These are phyloP conservation scores for Calycina herbarum DNA, from an alignment of 2,329 filamentous ascomycete genomes.

Conservation along the genomic window DNA sequence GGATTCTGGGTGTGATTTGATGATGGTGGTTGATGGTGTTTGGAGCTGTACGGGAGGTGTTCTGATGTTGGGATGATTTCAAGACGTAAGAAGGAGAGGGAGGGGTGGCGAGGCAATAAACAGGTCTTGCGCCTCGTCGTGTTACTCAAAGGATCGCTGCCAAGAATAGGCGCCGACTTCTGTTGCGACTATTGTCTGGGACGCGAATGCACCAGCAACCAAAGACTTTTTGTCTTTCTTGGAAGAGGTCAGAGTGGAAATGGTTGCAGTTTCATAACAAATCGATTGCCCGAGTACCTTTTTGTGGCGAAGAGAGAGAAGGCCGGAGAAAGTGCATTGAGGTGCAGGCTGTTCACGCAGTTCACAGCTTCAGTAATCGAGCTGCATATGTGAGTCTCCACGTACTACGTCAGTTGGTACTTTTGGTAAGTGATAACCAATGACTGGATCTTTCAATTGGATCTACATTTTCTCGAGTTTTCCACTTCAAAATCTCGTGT, in stretches of 20 bases:
- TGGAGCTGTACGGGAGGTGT: not conserved
- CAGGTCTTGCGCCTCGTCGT: not conserved
- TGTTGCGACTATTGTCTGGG: not conserved
- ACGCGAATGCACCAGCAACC: not conserved
- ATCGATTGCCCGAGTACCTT: not conserved
- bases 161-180: not conserved
- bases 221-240: not conserved
- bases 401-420: not conserved
- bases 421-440: not conserved
- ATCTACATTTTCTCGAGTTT: not conserved
- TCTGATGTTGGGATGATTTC: not conserved
- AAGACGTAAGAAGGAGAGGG: not conserved
- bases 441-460: not conserved
- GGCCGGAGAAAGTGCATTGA: not conserved
- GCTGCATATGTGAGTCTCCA: not conserved
- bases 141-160: not conserved
- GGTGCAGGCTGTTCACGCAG: not conserved
- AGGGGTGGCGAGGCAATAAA: not conserved
- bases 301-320: not conserved
- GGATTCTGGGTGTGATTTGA: not conserved
- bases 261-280: not conserved
- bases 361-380: not conserved
- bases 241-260: not conserved
- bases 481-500: no score
- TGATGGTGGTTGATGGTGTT: not conserved